phyloP scores from a whole-genome alignment of 805 yeast species.

The Lachancea dasiensis region DNA sequence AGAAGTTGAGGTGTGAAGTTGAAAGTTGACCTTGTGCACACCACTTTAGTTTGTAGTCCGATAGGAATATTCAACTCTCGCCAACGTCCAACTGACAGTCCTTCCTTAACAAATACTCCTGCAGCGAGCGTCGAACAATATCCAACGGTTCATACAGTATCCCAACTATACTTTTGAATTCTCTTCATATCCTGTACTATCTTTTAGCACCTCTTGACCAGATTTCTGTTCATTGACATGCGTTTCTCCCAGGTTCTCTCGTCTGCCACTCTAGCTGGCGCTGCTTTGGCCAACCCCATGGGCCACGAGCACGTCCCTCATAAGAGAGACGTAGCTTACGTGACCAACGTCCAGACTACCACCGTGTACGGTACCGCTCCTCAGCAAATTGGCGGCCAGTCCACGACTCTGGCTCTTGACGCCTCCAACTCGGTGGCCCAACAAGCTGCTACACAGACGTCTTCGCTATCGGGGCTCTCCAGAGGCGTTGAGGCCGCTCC shows the following conservation, averaged over 20 bases:
- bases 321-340: slow-evolving; percentile 49
- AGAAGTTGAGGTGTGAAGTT: too few species aligned
- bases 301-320: slow-evolving; percentile 55
- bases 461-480: slow-evolving; percentile 12
- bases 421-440: slow-evolving; percentile 19
- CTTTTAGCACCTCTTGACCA: slow-evolving; percentile 9
- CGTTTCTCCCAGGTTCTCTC: slow-evolving; percentile 44
- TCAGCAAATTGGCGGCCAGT: slow-evolving; percentile 16
- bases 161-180: slow-evolving; percentile 6
- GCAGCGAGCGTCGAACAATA: slow-evolving; percentile 4
- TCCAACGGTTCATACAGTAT: slow-evolving; percentile 3
- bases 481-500: slow-evolving; percentile 12
- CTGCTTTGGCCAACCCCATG: slow-evolving; percentile 54
- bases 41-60: not conserved
- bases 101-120: slow-evolving; percentile 8
- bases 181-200: slow-evolving; percentile 9
- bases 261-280: slow-evolving; percentile 44
- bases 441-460: slow-evolving; percentile 11
- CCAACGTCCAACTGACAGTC: slow-evolving; percentile 14
- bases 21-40: not conserved
- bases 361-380: slow-evolving; percentile 32
- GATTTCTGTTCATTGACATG: slow-evolving; percentile 30
- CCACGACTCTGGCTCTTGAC: slow-evolving; percentile 27
- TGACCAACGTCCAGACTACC: slow-evolving; percentile 43
- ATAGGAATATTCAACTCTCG: slow-evolving; percentile 2